phyloP scores from a whole-genome alignment of 352 stramenopile genomes.

The Peronospora farinosa region DNA sequence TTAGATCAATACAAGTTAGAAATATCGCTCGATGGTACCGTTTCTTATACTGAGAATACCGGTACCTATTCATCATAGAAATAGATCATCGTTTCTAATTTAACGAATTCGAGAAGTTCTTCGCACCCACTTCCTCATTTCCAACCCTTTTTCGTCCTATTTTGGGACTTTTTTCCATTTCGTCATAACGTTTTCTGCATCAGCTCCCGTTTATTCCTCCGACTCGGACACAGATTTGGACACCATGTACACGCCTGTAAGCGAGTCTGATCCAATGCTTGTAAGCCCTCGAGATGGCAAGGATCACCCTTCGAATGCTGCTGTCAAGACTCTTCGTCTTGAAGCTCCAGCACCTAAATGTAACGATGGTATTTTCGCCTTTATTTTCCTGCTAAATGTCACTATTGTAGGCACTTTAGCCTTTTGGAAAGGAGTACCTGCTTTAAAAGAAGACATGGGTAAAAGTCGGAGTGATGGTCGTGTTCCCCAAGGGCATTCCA shows the following conservation, averaged over 20 bases:
- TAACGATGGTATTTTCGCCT: constrained; percentile 69
- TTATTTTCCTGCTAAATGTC: constrained; percentile 64
- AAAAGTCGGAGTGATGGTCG: constrained; percentile 24
- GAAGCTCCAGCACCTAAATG: constrained; percentile 51
- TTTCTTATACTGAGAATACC: neutral
- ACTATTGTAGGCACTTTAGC: constrained; percentile 53
- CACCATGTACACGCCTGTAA: constrained; percentile 67
- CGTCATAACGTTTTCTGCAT: constrained; percentile 16
- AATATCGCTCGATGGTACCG: neutral
- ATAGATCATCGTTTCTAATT: no score
- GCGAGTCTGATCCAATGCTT: constrained; percentile 78
- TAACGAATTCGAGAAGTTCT: no score
- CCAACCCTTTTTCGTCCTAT: no score
- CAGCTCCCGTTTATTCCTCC: constrained; percentile 10
- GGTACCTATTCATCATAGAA: no score
- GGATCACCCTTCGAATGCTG: constrained; percentile 14
- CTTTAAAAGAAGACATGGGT: constrained; percentile 36
- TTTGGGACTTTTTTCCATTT: constrained; percentile 1
- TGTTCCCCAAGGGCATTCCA: constrained; percentile 30
- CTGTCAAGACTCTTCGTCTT: constrained; percentile 61
- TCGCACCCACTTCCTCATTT: no score
- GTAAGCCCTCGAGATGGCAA: constrained; percentile 34
- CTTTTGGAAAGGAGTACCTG: constrained; percentile 62
- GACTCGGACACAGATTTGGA: constrained; percentile 26
- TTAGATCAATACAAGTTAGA: neutral